Percentiles rank a stretch among this genome's conserved stretches.
phyloP scores from a whole-genome alignment of 108 stramenopile species.

The Skeletonema grethae region DNA sequence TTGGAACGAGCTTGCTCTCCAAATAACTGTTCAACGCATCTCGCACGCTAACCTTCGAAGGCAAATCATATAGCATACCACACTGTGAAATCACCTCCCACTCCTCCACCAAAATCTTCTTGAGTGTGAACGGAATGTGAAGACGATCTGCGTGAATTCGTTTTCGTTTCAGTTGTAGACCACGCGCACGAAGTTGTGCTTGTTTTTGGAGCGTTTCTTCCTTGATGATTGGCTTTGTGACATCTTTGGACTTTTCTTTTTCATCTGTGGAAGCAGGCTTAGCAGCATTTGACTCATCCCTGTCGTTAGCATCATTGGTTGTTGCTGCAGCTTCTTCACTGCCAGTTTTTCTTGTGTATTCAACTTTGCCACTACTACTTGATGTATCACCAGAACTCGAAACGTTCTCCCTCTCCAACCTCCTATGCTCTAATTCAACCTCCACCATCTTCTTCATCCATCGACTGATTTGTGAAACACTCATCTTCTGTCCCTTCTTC shows the following conservation, averaged over 20 bases:
- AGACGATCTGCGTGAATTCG: conserved; percentile 19
- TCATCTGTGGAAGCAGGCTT: not conserved
- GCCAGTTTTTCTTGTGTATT: conserved; percentile 3
- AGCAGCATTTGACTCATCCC: not conserved
- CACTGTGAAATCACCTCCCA: conserved; percentile 81
- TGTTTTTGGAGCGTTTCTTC: conserved; percentile 29
- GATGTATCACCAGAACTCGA: not conserved
- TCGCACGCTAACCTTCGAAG: conserved; percentile 53
- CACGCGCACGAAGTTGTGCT: conserved; percentile 28
- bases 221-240: conserved; percentile 14
- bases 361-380: not conserved
- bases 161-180: conserved; percentile 25
- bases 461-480: conserved; percentile 4
- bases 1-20: conserved; percentile 27
- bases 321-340: conserved; percentile 6
- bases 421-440: conserved; percentile 34
- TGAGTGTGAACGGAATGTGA: conserved; percentile 63
- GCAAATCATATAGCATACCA: conserved; percentile 63
- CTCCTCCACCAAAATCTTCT: conserved; percentile 75
- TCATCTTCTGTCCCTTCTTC: conserved; percentile 37
- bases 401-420: conserved; percentile 22
- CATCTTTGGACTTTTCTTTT: conserved; percentile 3
- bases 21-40: conserved; percentile 58
- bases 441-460: conserved; percentile 28
- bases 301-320: conserved; percentile 3